Conservation (phyloP, 345 rosid species). For the Gossypium ekmanianum region DNA sequence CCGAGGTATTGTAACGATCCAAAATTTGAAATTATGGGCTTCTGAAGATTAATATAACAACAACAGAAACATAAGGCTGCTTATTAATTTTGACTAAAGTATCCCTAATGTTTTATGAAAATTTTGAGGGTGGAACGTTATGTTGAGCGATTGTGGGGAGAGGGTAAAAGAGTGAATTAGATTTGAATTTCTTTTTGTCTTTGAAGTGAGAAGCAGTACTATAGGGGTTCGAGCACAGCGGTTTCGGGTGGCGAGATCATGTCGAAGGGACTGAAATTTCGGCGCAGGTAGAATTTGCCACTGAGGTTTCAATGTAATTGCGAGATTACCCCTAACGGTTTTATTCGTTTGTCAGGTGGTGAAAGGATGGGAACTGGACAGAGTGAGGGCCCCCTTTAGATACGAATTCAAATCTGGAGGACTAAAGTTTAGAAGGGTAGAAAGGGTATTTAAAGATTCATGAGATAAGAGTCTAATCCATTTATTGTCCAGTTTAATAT, state of each 20-base stretch:
- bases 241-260: conserved; percentile 37
- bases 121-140: neutral
- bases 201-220: conserved; percentile 19
- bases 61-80: neutral
- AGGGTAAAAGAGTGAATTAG: conserved; percentile 6
- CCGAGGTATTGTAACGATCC: conserved; percentile 47
- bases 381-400: neutral
- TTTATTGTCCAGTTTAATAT: no score
- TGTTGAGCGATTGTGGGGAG: neutral
- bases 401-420: conserved; percentile 16
- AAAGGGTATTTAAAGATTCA: neutral
- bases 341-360: conserved; percentile 29
- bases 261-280: conserved; percentile 42
- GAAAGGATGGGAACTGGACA: neutral
- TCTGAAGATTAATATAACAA: neutral
- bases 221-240: conserved; percentile 27
- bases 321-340: conserved; percentile 51
- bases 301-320: neutral
- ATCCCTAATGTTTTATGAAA: conserved; percentile 4
- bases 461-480: neutral
- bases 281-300: conserved; percentile 35
- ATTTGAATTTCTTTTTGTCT: conserved; percentile 13
- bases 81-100: neutral
- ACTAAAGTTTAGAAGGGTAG: conserved; percentile 9
- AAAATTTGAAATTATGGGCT: conserved; percentile 36